phyloP scores from a whole-genome alignment of 306 rosid genomes.

The Mimosa bimucronata region DNA sequence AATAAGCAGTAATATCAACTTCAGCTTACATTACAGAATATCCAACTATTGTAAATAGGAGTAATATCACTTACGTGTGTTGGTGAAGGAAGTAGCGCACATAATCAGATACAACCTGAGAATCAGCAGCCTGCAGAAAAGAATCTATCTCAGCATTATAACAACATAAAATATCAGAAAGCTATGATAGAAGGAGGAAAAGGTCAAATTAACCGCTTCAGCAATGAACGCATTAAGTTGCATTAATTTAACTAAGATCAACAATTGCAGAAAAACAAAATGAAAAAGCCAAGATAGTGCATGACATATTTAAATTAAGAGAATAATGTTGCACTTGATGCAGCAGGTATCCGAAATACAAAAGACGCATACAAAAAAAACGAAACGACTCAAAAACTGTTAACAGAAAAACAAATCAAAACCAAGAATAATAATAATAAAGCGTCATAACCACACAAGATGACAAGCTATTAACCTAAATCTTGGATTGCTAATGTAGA shows the following conservation, averaged over 20 bases:
- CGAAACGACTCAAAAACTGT: neutral
- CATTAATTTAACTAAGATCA: neutral
- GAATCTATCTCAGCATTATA: conserved; percentile 17
- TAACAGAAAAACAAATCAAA: neutral
- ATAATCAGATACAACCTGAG: conserved; percentile 89
- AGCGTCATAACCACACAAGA: neutral
- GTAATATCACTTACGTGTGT: conserved; percentile 70
- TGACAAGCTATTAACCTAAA: neutral
- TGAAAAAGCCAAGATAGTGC: too few species aligned
- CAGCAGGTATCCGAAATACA: neutral
- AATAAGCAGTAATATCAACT: neutral
- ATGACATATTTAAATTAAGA: too few species aligned
- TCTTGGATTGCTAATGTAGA: neutral
- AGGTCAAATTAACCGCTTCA: neutral
- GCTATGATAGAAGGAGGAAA: neutral
- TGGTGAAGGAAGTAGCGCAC: conserved; percentile 92
- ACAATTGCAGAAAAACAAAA: neutral
- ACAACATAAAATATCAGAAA: conserved; percentile 3
- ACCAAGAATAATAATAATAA: neutral
- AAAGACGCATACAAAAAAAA: neutral
- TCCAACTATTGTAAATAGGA: neutral
- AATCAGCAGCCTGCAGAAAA: conserved; percentile 86
- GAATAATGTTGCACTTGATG: conserved; percentile 4
- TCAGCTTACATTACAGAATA: conserved; percentile 15
- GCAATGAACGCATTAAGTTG: neutral